Conservation (phyloP, 345 rosid species). For the Odontarrhena argentea region DNA sequence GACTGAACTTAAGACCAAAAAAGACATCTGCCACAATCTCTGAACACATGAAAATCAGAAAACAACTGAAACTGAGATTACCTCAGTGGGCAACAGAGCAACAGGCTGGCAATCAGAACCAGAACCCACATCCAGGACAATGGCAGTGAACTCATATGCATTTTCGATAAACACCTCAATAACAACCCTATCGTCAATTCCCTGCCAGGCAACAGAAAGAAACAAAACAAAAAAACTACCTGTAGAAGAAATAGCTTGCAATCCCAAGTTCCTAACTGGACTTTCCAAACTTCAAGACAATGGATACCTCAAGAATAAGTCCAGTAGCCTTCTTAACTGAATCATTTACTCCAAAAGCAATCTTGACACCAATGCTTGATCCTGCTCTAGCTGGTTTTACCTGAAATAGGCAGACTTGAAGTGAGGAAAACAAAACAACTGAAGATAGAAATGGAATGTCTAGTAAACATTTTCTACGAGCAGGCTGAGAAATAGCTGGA, state of each 20-base stretch:
- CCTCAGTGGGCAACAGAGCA: slow-evolving; percentile 90
- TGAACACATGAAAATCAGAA: slow-evolving; percentile 12
- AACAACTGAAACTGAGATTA: slow-evolving; percentile 37
- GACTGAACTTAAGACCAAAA: slow-evolving; percentile 7
- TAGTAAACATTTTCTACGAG: slow-evolving; percentile 21
- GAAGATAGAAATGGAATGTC: slow-evolving; percentile 20
- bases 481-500: slow-evolving; percentile 20
- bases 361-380: slow-evolving; percentile 94
- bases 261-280: slow-evolving; percentile 5
- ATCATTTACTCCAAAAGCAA: slow-evolving; percentile 84
- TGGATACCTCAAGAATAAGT: slow-evolving; percentile 68
- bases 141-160: slow-evolving; percentile 90
- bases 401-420: slow-evolving; percentile 43
- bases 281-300: slow-evolving; percentile 14
- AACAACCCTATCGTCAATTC: slow-evolving; percentile 75
- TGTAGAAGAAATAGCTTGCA: slow-evolving; percentile 17
- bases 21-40: slow-evolving; percentile 13
- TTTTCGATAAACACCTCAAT: slow-evolving; percentile 84
- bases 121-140: slow-evolving; percentile 87
- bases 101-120: slow-evolving; percentile 75
- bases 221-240: background rate
- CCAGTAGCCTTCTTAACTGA: slow-evolving; percentile 70
- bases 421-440: slow-evolving; percentile 23
- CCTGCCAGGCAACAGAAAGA: slow-evolving; percentile 49
- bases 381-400: slow-evolving; percentile 95